Conservation (phyloP, 768 basidiomycete species). For the Fomitopsis pulvina region DNA sequence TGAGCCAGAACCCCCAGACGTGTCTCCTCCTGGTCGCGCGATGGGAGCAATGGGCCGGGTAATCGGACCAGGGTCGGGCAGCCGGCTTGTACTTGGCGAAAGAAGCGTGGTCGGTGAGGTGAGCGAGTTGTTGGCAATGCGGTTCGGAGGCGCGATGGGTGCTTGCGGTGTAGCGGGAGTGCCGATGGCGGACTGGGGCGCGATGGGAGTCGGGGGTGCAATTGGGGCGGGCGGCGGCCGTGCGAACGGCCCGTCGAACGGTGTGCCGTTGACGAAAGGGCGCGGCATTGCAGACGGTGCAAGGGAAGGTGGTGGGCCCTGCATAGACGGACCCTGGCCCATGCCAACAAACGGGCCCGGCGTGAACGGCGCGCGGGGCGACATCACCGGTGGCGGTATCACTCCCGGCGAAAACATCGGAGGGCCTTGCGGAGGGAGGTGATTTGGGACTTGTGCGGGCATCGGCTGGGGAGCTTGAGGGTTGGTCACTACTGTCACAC, state of each 20-base stretch:
- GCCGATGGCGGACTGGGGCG: slow-evolving; percentile 24
- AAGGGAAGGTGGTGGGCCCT: slow-evolving; percentile 38
- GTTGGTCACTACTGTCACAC: slow-evolving; percentile 23
- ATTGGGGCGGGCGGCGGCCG: slow-evolving; percentile 36
- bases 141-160: slow-evolving; percentile 35
- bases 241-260: slow-evolving; percentile 48
- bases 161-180: slow-evolving; percentile 30
- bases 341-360: slow-evolving; percentile 43
- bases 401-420: slow-evolving; percentile 45
- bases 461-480: slow-evolving; percentile 46
- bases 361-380: slow-evolving; percentile 48
- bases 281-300: slow-evolving; percentile 51
- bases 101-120: slow-evolving; percentile 32
- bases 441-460: slow-evolving; percentile 39
- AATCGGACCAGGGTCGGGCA: slow-evolving; percentile 52
- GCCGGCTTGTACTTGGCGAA: slow-evolving; percentile 42
- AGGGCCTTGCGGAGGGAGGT: slow-evolving; percentile 34
- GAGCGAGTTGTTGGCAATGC: slow-evolving; percentile 26
- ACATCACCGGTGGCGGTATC: slow-evolving; percentile 38
- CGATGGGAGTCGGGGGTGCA: slow-evolving; percentile 26
- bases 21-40: slow-evolving; percentile 49
- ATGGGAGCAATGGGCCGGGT: slow-evolving; percentile 60
- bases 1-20: slow-evolving; percentile 45
- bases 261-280: slow-evolving; percentile 38
- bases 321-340: slow-evolving; percentile 37